A percentile compares a stretch with the other conserved stretches of the same genome.
These are phyloP conservation scores for Calonectria ilicicola DNA, from an alignment of 2,329 filamentous ascomycete genomes.

Conservation along the genomic window DNA sequence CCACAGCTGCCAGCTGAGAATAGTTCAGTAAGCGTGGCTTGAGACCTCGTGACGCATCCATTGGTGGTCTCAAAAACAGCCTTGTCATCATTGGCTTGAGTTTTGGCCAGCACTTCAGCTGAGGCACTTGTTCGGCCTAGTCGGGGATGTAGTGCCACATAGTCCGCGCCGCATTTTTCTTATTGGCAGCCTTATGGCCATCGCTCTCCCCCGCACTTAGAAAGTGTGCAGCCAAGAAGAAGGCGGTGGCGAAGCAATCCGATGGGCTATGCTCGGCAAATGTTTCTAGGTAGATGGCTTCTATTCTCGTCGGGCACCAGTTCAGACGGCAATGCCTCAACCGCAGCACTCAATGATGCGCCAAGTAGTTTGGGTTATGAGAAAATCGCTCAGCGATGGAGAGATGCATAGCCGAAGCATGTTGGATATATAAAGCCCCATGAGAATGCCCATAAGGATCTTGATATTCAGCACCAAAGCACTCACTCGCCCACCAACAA, in stretches of 20 bases:
- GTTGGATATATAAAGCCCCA: neutral
- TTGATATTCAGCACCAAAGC: neutral
- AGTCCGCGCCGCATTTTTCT: neutral
- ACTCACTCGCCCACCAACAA: neutral
- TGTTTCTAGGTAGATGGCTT: neutral
- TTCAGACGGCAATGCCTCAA: neutral
- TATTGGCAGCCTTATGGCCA: neutral
- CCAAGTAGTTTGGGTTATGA: neutral
- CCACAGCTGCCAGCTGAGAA: neutral
- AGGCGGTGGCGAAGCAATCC: neutral
- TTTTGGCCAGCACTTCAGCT: neutral
- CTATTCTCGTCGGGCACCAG: neutral
- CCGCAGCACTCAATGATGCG: neutral
- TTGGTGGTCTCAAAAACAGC: neutral
- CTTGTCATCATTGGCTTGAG: neutral
- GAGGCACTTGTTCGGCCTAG: neutral
- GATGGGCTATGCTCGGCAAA: neutral
- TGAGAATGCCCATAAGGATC: neutral
- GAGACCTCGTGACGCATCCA: neutral
- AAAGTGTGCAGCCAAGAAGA: neutral
- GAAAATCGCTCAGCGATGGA: neutral
- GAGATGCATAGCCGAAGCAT: neutral
- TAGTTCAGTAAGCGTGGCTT: conserved; percentile 1
- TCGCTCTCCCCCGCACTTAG: neutral
- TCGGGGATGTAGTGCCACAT: neutral